A percentile compares a stretch with the other conserved stretches of the same genome.
Conservation (phyloP, 139 green algal genomes). For the Chlorella sp. region DNA sequence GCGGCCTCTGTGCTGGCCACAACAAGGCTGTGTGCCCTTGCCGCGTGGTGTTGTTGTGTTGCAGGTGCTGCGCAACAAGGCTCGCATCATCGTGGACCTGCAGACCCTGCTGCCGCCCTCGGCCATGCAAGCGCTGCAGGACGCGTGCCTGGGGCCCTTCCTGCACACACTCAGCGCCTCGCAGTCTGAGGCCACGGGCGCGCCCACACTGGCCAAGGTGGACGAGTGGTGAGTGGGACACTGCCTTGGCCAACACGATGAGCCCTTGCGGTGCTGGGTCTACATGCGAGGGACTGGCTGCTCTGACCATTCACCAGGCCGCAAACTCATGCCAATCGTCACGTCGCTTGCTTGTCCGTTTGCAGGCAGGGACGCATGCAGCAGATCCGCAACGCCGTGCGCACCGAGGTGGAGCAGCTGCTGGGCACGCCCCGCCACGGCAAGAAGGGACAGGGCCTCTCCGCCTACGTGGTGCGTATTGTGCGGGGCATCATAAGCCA, state of each 20-base stretch:
- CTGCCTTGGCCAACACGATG: background rate
- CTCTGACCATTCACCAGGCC: too few species aligned
- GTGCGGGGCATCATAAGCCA: too few species aligned
- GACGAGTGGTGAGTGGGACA: background rate
- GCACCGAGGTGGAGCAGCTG: background rate
- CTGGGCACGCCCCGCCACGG: background rate
- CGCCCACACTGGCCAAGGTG: background rate
- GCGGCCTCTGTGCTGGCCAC: too few species aligned
- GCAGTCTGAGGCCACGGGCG: background rate
- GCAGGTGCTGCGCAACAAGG: conserved; percentile 5
- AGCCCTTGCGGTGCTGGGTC: too few species aligned
- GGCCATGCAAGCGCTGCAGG: background rate
- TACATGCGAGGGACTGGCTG: too few species aligned
- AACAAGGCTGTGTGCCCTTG: too few species aligned
- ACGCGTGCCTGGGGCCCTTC: background rate
- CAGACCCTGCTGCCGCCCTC: conserved; percentile 5
- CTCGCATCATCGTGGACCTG: conserved; percentile 10
- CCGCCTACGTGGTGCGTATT: too few species aligned
- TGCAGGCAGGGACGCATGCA: background rate
- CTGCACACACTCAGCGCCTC: background rate
- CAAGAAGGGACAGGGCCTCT: too few species aligned
- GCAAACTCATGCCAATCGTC: too few species aligned
- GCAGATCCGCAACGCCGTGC: background rate
- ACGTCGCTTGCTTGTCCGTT: too few species aligned
- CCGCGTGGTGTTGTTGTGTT: too few species aligned